These are phyloP conservation scores for Coniophora puteana DNA, from an alignment of 1,284 basidiomycete species.

Conservation along the genomic window DNA sequence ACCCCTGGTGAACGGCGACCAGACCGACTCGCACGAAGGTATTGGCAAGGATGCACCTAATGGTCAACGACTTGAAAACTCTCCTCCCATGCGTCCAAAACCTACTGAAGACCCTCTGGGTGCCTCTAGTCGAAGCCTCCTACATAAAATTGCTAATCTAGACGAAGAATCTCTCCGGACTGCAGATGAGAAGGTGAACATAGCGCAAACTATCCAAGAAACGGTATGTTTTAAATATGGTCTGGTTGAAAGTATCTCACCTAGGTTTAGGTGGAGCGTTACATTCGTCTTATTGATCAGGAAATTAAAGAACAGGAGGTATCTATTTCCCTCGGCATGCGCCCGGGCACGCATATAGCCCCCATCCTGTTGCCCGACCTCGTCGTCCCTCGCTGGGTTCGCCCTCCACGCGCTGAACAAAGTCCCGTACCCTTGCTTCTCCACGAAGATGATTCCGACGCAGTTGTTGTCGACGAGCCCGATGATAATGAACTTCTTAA, in stretches of 20 bases:
- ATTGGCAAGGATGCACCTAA: background rate
- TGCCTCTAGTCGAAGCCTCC: constrained; percentile 46
- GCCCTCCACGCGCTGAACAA: constrained; percentile 36
- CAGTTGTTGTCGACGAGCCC: constrained; percentile 13
- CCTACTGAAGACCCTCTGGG: constrained; percentile 22
- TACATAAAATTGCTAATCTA: constrained; percentile 54
- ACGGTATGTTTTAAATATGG: constrained; percentile 40
- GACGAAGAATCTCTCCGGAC: constrained; percentile 58
- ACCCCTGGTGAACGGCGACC: constrained; percentile 5
- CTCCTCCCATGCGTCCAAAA: constrained; percentile 17
- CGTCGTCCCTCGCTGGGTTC: constrained; percentile 47
- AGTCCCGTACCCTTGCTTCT: constrained; percentile 38
- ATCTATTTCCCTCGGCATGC: constrained; percentile 49
- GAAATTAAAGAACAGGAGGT: constrained; percentile 72
- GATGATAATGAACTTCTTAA: constrained; percentile 1
- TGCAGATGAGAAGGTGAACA: constrained; percentile 70
- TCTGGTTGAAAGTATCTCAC: constrained; percentile 1
- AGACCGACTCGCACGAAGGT: background rate
- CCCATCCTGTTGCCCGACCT: constrained; percentile 59
- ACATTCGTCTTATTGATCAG: constrained; percentile 69
- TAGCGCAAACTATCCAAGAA: constrained; percentile 65
- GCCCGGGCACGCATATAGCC: constrained; percentile 49
- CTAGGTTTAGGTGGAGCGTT: constrained; percentile 53
- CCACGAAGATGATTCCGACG: constrained; percentile 23
- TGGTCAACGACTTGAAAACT: constrained; percentile 15